These are phyloP conservation scores for Erythrophleum fordii DNA, from an alignment of 306 rosid species.

Conservation along the genomic window DNA sequence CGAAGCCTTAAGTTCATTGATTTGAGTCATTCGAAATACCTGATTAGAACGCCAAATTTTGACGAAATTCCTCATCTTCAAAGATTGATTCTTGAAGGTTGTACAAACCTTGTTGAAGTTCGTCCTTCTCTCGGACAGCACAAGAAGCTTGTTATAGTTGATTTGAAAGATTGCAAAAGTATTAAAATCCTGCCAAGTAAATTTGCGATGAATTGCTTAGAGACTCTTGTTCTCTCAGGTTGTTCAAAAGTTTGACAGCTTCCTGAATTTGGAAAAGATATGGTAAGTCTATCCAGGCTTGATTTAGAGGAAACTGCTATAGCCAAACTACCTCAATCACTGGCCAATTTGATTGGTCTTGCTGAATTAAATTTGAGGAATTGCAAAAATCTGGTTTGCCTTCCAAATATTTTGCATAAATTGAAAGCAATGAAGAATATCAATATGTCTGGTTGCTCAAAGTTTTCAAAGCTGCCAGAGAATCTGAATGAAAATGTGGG, in stretches of 20 bases:
- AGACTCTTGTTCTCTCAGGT: no score
- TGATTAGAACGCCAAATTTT: background rate
- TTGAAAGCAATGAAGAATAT: background rate
- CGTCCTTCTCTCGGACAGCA: background rate
- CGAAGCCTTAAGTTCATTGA: background rate
- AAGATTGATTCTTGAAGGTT: background rate
- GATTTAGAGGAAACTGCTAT: no score
- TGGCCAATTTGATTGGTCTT: background rate
- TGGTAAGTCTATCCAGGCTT: no score
- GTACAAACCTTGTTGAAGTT: background rate
- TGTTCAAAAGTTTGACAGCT: no score
- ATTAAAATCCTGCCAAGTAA: no score
- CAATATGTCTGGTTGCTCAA: background rate
- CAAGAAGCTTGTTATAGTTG: background rate
- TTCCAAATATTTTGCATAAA: background rate
- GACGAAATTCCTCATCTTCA: background rate
- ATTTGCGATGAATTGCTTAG: no score
- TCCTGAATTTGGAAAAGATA: no score
- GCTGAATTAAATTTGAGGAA: background rate
- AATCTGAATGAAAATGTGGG: background rate
- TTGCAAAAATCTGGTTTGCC: background rate
- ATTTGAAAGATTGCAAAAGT: background rate
- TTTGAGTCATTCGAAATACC: rapidly evolving
- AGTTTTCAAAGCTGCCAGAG: background rate
- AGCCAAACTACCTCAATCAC: no score